These are phyloP conservation scores for Tetrapisispora phaffii DNA, from an alignment of 805 yeast genomes.

Conservation along the genomic window DNA sequence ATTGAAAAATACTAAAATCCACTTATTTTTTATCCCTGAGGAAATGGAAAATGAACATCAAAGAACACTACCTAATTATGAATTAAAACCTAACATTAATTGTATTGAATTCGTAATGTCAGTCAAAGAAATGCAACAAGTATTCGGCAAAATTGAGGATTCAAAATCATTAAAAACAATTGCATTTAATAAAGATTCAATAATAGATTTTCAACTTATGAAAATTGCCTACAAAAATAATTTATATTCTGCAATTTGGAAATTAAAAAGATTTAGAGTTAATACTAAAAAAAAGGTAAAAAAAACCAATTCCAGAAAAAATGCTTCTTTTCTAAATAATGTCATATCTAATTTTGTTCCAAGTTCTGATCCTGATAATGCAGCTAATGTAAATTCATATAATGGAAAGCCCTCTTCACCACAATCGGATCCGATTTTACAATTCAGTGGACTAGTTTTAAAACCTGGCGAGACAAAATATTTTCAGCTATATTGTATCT, in stretches of 20 bases:
- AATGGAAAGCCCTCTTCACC: background rate
- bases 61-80: background rate
- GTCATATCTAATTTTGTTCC: background rate
- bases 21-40: constrained; percentile 1
- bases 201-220: background rate
- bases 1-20: background rate
- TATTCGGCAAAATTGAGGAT: constrained; percentile 2
- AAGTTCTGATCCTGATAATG: background rate
- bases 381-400: background rate
- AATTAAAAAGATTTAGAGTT: constrained; percentile 2
- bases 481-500: constrained; percentile 12
- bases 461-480: constrained; percentile 6
- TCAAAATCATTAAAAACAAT: constrained; percentile 1
- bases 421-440: constrained; percentile 7
- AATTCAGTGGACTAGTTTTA: constrained; percentile 10
- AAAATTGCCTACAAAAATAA: background rate
- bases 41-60: background rate
- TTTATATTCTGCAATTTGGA: constrained; percentile 1
- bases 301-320: background rate
- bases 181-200: constrained; percentile 2
- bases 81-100: constrained; percentile 1
- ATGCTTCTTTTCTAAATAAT: background rate
- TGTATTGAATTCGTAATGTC: constrained; percentile 1
- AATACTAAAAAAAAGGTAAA: background rate
- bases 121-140: background rate